Evolutionary conservation across 164 flowering plant genomes (phyloP).

Genomic region (Paratinospora sagittata): DNA sequence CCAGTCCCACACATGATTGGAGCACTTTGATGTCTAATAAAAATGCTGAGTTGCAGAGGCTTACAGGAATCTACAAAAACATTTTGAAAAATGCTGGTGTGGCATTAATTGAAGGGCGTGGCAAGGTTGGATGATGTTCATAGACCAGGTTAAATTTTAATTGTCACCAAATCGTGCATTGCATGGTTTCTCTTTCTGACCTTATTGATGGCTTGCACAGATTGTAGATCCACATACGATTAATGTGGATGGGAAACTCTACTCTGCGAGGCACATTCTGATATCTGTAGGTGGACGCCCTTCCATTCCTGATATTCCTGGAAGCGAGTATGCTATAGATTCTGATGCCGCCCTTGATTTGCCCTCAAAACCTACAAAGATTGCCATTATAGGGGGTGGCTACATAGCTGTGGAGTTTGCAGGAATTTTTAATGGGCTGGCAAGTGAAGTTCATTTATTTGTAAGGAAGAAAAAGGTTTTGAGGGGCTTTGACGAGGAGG

Average conservation of each 20-base stretch:
- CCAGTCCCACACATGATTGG: slow-evolving; percentile 92
- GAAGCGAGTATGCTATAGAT: slow-evolving; percentile 84
- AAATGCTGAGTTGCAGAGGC: slow-evolving; percentile 93
- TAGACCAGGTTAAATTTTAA: slow-evolving; percentile 16
- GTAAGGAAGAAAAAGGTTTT: slow-evolving; percentile 82
- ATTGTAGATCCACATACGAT: slow-evolving; percentile 86
- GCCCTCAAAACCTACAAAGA: slow-evolving; percentile 76
- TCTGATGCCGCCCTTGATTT: slow-evolving; percentile 98
- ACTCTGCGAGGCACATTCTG: slow-evolving; percentile 77
- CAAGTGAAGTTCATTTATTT: slow-evolving; percentile 91
- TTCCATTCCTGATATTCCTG: slow-evolving; percentile 87
- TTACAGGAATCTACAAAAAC: slow-evolving; percentile 90
- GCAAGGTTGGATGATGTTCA: slow-evolving; percentile 62
- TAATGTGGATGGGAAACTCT: slow-evolving; percentile 85
- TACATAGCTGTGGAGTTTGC: slow-evolving; percentile 97
- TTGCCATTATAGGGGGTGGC: slow-evolving; percentile 96
- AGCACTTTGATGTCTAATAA: slow-evolving; percentile 88
- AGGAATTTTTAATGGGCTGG: slow-evolving; percentile 91
- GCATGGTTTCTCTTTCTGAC: neutral
- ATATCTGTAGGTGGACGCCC: slow-evolving; percentile 95
- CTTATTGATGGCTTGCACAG: slow-evolving; percentile 31
- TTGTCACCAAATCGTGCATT: neutral
- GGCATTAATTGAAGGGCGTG: slow-evolving; percentile 83
- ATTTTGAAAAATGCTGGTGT: slow-evolving; percentile 81
- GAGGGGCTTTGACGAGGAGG: slow-evolving; percentile 99